Percentiles rank a stretch among this genome's conserved stretches.
phyloP scores from a whole-genome alignment of 2,329 filamentous ascomycete species.

The Trichoderma hamatum region DNA sequence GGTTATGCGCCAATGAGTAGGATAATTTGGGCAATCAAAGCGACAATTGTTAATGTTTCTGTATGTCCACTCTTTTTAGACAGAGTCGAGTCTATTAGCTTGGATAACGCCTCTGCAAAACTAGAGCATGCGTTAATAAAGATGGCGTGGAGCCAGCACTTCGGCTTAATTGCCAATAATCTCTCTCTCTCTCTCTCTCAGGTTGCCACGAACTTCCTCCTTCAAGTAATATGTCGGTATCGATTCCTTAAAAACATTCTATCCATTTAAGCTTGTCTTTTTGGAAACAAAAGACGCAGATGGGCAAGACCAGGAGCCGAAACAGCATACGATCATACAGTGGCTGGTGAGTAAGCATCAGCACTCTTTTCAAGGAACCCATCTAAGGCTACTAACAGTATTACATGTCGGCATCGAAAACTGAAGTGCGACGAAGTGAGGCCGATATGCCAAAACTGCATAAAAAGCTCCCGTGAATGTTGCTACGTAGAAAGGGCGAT shows the following conservation, averaged over 20 bases:
- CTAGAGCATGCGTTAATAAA: background rate
- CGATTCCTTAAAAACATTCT: background rate
- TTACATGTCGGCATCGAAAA: conserved; percentile 16
- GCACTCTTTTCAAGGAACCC: background rate
- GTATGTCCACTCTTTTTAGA: background rate
- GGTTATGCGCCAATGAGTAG: background rate
- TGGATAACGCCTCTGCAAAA: background rate
- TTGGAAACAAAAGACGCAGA: background rate
- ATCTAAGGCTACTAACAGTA: background rate
- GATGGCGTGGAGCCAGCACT: background rate
- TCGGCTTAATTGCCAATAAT: conserved; percentile 8
- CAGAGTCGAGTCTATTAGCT: background rate
- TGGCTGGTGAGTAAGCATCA: background rate
- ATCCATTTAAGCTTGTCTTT: too few relatives aligned
- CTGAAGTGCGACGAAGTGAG: conserved; percentile 14
- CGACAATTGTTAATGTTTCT: background rate
- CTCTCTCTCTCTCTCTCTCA: background rate
- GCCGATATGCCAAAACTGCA: conserved; percentile 3
- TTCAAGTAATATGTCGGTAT: background rate
- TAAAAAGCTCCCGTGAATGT: conserved; percentile 13
- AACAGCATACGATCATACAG: conserved; percentile 9
- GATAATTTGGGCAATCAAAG: background rate
- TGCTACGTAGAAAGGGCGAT: conserved; percentile 4
- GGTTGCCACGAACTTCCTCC: background rate
- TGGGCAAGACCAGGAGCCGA: background rate